Evolutionary conservation across 768 basidiomycete genomes (phyloP).

Genomic region (Rhizopogon salebrosus): DNA sequence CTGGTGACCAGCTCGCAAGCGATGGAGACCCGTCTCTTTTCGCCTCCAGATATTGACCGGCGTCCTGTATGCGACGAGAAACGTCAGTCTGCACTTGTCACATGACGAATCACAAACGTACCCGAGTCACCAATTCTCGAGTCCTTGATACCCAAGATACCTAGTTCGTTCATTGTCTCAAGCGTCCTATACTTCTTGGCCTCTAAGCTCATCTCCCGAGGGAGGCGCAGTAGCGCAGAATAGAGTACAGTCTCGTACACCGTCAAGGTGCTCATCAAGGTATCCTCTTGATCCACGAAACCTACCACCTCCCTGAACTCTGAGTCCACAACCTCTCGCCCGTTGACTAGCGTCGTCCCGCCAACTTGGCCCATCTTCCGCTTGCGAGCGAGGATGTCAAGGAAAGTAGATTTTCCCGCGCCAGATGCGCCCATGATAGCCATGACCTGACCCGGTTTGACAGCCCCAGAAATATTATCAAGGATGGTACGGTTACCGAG

Average conservation of each 20-base stretch:
- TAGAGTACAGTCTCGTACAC: slow-evolving; percentile 98
- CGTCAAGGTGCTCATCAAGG: slow-evolving; percentile 92
- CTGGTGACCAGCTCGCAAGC: slow-evolving; percentile 98
- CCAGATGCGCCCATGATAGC: slow-evolving; percentile 98
- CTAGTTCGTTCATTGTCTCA: slow-evolving; percentile 95
- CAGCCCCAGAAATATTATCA: slow-evolving; percentile 75
- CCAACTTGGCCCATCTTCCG: slow-evolving; percentile 71
- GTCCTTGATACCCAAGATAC: slow-evolving; percentile 87
- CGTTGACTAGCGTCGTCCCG: slow-evolving; percentile 82
- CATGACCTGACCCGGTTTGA: slow-evolving; percentile 86
- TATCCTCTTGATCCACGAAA: slow-evolving; percentile 98
- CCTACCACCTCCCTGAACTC: slow-evolving; percentile 86
- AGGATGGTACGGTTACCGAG: slow-evolving; percentile 62
- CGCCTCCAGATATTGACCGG: slow-evolving; percentile 93
- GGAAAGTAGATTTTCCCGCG: slow-evolving; percentile 92
- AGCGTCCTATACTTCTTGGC: slow-evolving; percentile 94
- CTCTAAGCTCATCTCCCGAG: slow-evolving; percentile 90
- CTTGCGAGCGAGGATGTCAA: slow-evolving; percentile 93
- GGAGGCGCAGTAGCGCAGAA: slow-evolving; percentile 84
- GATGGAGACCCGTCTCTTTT: slow-evolving; percentile 94
- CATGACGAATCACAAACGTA: slow-evolving; percentile 16
- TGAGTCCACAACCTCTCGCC: slow-evolving; percentile 63
- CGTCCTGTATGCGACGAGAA: slow-evolving; percentile 44
- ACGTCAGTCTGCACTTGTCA: background rate
- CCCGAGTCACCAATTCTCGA: slow-evolving; percentile 86